A percentile compares a stretch with the other conserved stretches of the same genome.
These are phyloP conservation scores for Candida boleticola DNA, from an alignment of 805 yeast species.

Conservation along the genomic window DNA sequence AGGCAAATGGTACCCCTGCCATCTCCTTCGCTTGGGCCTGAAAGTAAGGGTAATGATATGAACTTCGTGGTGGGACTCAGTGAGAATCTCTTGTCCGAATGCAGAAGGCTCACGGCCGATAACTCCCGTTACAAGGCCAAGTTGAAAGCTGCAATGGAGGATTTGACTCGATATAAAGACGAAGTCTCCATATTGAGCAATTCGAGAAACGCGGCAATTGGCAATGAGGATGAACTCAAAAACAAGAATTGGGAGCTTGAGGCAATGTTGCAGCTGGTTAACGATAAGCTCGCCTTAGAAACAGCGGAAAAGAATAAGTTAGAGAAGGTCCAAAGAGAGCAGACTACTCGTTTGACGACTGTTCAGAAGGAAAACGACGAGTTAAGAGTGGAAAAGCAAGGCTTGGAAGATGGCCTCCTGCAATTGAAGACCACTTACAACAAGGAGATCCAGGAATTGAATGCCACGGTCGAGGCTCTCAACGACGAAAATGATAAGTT, in stretches of 20 bases:
- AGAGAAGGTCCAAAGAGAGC: constrained; percentile 29
- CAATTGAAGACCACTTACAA: constrained; percentile 33
- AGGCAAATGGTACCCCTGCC: constrained; percentile 15
- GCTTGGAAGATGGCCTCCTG: constrained; percentile 38
- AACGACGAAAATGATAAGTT: constrained; percentile 69
- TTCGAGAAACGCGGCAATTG: constrained; percentile 31
- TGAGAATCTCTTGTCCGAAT: constrained; percentile 67
- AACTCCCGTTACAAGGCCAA: constrained; percentile 46
- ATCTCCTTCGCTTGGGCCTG: constrained; percentile 38
- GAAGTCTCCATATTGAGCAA: constrained; percentile 34
- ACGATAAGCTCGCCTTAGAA: constrained; percentile 41
- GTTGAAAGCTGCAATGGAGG: constrained; percentile 42
- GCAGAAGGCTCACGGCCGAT: constrained; percentile 68
- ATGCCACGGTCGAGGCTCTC: constrained; percentile 51
- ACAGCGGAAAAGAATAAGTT: constrained; percentile 41
- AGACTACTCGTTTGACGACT: constrained; percentile 22
- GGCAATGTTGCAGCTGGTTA: constrained; percentile 44
- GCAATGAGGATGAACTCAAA: constrained; percentile 48
- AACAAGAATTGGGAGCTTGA: constrained; percentile 70
- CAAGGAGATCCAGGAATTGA: constrained; percentile 47
- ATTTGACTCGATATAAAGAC: constrained; percentile 36
- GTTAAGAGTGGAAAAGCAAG: constrained; percentile 36
- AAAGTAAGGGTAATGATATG: constrained; percentile 57
- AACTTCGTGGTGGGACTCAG: constrained; percentile 72
- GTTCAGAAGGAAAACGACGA: constrained; percentile 50